A percentile compares a stretch with the other conserved stretches of the same genome.
phyloP scores from a whole-genome alignment of 148 eudicot genomes.

The Vaccinium myrtillus region DNA sequence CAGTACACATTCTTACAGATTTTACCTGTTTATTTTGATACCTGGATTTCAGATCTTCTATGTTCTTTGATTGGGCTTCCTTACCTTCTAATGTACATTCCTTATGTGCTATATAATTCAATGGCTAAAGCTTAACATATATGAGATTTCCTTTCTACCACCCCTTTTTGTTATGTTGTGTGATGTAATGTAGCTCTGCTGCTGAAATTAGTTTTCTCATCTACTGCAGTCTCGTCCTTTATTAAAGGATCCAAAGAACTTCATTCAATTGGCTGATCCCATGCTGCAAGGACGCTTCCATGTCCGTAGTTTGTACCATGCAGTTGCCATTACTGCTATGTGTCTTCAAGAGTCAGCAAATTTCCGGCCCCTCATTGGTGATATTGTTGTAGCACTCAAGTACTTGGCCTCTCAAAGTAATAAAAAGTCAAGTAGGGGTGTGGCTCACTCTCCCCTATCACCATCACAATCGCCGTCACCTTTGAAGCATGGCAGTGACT shows the following conservation, averaged over 20 bases:
- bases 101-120: background rate
- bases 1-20: background rate
- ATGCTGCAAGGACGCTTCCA: slow-evolving; percentile 49
- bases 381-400: slow-evolving; percentile 69
- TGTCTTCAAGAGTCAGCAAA: slow-evolving; percentile 64
- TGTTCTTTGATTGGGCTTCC: background rate
- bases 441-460: slow-evolving; percentile 20
- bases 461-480: slow-evolving; percentile 25
- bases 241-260: slow-evolving; percentile 49
- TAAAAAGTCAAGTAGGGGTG: slow-evolving; percentile 19
- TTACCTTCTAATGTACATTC: background rate
- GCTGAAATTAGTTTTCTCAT: background rate
- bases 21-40: background rate
- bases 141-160: background rate
- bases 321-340: slow-evolving; percentile 55
- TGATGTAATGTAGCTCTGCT: background rate
- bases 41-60: background rate
- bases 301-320: slow-evolving; percentile 50
- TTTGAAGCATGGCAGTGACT: slow-evolving; percentile 10
- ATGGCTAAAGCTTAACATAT: background rate
- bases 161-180: background rate
- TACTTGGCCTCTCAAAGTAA: slow-evolving; percentile 56
- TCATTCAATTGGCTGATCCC: slow-evolving; percentile 57
- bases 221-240: slow-evolving; percentile 51
- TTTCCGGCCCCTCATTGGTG: slow-evolving; percentile 55